Evolutionary conservation across 2,329 filamentous ascomycete genomes (phyloP).

Genomic region (Cercospora nicotianae): DNA sequence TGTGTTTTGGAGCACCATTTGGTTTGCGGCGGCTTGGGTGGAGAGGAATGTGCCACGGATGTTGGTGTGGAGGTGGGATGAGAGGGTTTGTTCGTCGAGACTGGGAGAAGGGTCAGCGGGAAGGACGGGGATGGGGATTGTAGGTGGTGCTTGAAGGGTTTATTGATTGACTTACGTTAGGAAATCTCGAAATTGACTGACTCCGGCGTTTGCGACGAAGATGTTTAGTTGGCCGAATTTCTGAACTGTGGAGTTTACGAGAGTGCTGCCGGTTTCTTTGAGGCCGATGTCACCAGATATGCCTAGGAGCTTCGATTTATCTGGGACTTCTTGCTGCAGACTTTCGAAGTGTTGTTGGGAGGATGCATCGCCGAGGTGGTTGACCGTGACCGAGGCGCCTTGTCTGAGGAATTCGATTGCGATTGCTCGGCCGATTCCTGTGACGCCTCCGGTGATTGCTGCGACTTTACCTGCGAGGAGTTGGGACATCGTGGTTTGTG

Average conservation of each 20-base stretch:
- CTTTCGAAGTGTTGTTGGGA: slow-evolving; percentile 49
- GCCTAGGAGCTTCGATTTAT: slow-evolving; percentile 55
- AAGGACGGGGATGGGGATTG: neutral
- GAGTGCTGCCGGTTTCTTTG: slow-evolving; percentile 65
- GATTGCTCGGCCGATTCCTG: slow-evolving; percentile 84
- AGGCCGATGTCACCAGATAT: slow-evolving; percentile 75
- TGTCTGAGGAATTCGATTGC: slow-evolving; percentile 74
- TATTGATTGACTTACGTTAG: slow-evolving; percentile 57
- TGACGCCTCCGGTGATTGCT: slow-evolving; percentile 82
- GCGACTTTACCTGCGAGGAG: slow-evolving; percentile 69
- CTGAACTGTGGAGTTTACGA: slow-evolving; percentile 66
- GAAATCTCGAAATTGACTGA: slow-evolving; percentile 86
- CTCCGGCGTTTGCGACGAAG: slow-evolving; percentile 86
- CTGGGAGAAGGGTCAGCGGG: slow-evolving; percentile 29
- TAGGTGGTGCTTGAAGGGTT: neutral
- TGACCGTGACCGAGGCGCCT: slow-evolving; percentile 75
- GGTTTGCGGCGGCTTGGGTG: slow-evolving; percentile 77
- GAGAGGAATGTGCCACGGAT: slow-evolving; percentile 82
- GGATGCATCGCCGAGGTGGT: slow-evolving; percentile 66
- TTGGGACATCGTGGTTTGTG: neutral
- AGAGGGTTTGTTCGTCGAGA: slow-evolving; percentile 67
- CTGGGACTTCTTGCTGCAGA: slow-evolving; percentile 46
- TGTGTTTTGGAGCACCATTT: slow-evolving; percentile 68
- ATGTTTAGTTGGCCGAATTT: slow-evolving; percentile 59
- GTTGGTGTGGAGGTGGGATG: slow-evolving; percentile 72